phyloP scores from a whole-genome alignment of 1,139 yeast genomes.

The Kodamaea ohmeri region DNA sequence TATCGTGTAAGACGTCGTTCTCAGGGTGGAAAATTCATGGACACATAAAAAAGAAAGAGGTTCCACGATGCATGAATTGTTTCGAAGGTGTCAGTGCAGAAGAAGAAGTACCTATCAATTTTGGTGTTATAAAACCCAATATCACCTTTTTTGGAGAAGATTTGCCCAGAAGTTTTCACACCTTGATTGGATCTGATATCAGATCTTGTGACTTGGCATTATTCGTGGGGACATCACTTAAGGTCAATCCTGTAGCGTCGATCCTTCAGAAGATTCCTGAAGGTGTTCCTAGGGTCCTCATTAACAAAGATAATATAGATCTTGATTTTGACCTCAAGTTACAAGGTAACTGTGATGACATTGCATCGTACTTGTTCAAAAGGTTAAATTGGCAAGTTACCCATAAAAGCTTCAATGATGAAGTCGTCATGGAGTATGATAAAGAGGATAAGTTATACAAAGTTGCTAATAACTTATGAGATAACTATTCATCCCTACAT shows the following conservation, averaged over 20 bases:
- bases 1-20: slow-evolving; percentile 67
- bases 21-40: slow-evolving; percentile 66
- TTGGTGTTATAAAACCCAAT: slow-evolving; percentile 80
- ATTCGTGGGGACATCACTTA: slow-evolving; percentile 89
- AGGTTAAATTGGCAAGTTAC: slow-evolving; percentile 8
- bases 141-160: slow-evolving; percentile 93
- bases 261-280: slow-evolving; percentile 70
- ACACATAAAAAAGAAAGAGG: slow-evolving; percentile 56
- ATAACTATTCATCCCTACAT: not conserved
- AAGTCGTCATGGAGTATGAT: not conserved
- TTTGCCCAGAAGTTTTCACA: slow-evolving; percentile 48
- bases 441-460: not conserved
- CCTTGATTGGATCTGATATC: slow-evolving; percentile 18
- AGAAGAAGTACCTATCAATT: slow-evolving; percentile 20
- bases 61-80: slow-evolving; percentile 77
- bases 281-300: slow-evolving; percentile 74
- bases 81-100: slow-evolving; percentile 26
- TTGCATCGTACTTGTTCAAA: slow-evolving; percentile 60
- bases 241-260: slow-evolving; percentile 94
- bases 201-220: slow-evolving; percentile 68
- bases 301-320: slow-evolving; percentile 70
- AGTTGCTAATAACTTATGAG: not conserved
- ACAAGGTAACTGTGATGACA: slow-evolving; percentile 85
- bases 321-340: slow-evolving; percentile 73
- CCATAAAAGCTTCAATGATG: not conserved